A percentile compares a stretch with the other conserved stretches of the same genome.
Evolutionary conservation across 345 rosid species (phyloP).

Genomic region (Populus ilicifolia): DNA sequence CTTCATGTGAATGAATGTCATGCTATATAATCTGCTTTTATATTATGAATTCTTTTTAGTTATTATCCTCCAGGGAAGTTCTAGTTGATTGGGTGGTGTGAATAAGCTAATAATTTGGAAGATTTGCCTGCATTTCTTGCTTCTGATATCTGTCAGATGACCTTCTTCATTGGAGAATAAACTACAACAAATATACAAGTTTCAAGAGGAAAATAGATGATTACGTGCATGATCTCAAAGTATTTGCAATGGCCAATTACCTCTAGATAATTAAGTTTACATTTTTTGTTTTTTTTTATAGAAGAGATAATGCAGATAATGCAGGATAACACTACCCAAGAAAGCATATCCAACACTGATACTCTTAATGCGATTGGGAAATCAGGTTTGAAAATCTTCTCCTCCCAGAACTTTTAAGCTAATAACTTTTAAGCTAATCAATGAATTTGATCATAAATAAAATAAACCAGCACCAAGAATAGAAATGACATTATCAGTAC

Average conservation of each 20-base stretch:
- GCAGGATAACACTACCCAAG: constrained; percentile 65
- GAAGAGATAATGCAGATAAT: constrained; percentile 27
- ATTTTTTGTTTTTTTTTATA: too few species aligned
- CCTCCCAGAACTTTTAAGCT: not conserved
- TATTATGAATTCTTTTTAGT: not conserved
- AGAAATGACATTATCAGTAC: not conserved
- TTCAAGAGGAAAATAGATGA: not conserved
- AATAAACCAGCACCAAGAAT: too few species aligned
- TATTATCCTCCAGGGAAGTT: not conserved
- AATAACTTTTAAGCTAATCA: not conserved
- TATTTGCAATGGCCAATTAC: too few species aligned
- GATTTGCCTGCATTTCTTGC: not conserved
- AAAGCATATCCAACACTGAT: constrained; percentile 57
- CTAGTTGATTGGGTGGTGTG: not conserved
- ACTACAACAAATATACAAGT: not conserved
- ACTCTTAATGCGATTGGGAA: constrained; percentile 74
- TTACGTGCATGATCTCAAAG: not conserved
- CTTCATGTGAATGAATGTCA: constrained; percentile 47
- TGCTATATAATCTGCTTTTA: not conserved
- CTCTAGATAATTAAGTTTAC: not conserved
- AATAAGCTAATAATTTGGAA: not conserved
- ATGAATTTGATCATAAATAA: not conserved
- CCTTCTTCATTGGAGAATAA: not conserved
- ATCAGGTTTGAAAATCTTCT: constrained; percentile 52
- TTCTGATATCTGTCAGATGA: not conserved